phyloP scores from a whole-genome alignment of 2,329 filamentous ascomycete genomes.

The Hyphodiscus sp. region DNA sequence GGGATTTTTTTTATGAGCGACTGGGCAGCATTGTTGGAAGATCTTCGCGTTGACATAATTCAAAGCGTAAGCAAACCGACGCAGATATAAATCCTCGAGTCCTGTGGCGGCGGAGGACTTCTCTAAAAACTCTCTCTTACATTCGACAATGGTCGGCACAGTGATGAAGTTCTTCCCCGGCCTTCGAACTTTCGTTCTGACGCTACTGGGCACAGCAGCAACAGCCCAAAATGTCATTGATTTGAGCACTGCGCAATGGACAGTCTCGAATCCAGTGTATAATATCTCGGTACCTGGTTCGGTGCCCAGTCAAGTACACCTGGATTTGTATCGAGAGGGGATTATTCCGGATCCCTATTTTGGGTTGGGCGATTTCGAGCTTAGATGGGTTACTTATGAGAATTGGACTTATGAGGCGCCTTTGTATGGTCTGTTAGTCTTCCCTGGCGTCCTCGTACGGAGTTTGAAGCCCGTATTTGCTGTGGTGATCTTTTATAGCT shows the following conservation, averaged over 20 bases:
- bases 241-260: slow-evolving; percentile 12
- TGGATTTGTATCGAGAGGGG: slow-evolving; percentile 48
- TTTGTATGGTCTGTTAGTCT: slow-evolving; percentile 36
- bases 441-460: too few species aligned
- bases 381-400: slow-evolving; percentile 50
- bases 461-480: too few species aligned
- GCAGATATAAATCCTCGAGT: not conserved
- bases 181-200: not conserved
- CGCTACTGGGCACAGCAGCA: not conserved
- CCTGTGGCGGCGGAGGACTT: not conserved
- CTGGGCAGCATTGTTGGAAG: not conserved
- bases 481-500: too few species aligned
- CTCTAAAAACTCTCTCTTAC: not conserved
- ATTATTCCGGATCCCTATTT: slow-evolving; percentile 38
- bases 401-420: slow-evolving; percentile 57
- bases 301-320: slow-evolving; percentile 52
- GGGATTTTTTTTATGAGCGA: not conserved
- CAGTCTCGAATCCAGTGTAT: slow-evolving; percentile 6
- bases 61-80: not conserved
- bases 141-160: not conserved
- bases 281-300: slow-evolving; percentile 47
- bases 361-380: slow-evolving; percentile 52
- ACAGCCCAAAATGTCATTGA: slow-evolving; percentile 8
- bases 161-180: slow-evolving; percentile 4
- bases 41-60: not conserved